phyloP scores from a whole-genome alignment of 495 filamentous ascomycete species.

The Sporormia fimetaria region DNA sequence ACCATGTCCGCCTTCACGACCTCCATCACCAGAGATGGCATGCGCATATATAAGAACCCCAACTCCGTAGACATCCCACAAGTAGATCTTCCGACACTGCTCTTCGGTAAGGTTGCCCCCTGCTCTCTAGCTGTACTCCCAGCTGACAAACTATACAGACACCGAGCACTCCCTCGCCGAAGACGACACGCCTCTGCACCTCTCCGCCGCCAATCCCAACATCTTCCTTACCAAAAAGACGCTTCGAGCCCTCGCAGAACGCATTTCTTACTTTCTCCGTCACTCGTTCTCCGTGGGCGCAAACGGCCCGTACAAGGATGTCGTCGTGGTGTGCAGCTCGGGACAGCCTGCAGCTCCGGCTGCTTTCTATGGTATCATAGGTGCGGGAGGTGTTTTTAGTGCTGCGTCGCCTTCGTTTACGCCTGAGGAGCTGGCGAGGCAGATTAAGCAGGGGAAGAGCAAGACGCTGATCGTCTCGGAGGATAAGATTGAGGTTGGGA shows the following conservation, averaged over 20 bases:
- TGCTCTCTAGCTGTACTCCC: neutral
- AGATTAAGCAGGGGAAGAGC: slow-evolving; percentile 32
- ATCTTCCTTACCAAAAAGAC: slow-evolving; percentile 40
- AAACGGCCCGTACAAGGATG: slow-evolving; percentile 39
- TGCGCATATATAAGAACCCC: slow-evolving; percentile 9
- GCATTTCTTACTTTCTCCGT: slow-evolving; percentile 39
- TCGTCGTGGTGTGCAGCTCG: slow-evolving; percentile 40
- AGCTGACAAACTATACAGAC: slow-evolving; percentile 7
- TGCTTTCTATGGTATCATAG: slow-evolving; percentile 40
- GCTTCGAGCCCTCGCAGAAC: slow-evolving; percentile 35
- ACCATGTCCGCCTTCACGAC: slow-evolving; percentile 5
- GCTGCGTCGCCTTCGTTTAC: slow-evolving; percentile 37
- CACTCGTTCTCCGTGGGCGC: slow-evolving; percentile 39
- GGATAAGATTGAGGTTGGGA: slow-evolving; percentile 21
- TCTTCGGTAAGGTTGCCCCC: slow-evolving; percentile 20
- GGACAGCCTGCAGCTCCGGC: slow-evolving; percentile 39
- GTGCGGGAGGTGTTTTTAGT: slow-evolving; percentile 42
- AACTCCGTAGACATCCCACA: slow-evolving; percentile 20
- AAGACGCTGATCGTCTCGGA: slow-evolving; percentile 17
- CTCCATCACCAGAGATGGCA: slow-evolving; percentile 4
- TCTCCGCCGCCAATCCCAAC: slow-evolving; percentile 39
- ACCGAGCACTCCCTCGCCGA: slow-evolving; percentile 22
- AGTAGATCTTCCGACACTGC: slow-evolving; percentile 24
- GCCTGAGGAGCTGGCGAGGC: slow-evolving; percentile 34
- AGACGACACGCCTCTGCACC: slow-evolving; percentile 34